Evolutionary conservation across 441 rosid species (phyloP).

Genomic region (Populus hybrid): DNA sequence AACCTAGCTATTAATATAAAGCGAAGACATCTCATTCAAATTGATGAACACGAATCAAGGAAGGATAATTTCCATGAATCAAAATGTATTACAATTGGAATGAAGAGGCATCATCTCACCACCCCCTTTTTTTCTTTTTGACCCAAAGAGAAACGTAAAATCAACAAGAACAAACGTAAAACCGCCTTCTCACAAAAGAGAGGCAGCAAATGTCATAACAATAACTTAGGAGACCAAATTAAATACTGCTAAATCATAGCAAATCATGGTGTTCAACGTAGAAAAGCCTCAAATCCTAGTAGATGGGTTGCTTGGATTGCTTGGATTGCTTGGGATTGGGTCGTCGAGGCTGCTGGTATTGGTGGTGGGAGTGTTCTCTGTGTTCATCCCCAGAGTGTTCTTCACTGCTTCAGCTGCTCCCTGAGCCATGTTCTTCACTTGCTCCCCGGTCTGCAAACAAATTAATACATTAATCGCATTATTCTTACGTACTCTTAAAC

Average conservation of each 20-base stretch:
- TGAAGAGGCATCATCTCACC: background rate
- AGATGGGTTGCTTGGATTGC: slow-evolving; percentile 13
- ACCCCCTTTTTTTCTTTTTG: too few relatives aligned
- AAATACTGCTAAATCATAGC: background rate
- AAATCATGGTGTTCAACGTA: background rate
- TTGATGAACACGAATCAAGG: background rate
- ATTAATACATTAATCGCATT: background rate
- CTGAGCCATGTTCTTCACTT: slow-evolving; percentile 55
- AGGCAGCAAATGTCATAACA: background rate
- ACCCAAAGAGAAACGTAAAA: too few relatives aligned
- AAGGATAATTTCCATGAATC: background rate
- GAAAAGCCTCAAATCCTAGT: slow-evolving; percentile 3
- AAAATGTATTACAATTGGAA: background rate
- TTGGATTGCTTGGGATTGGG: slow-evolving; percentile 9
- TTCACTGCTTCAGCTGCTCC: slow-evolving; percentile 55
- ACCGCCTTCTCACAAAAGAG: background rate
- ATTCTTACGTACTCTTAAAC: background rate
- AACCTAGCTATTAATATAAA: too few relatives aligned
- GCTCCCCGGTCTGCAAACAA: slow-evolving; percentile 42
- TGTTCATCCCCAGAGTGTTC: slow-evolving; percentile 46
- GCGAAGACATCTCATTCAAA: too few relatives aligned
- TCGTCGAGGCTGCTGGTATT: slow-evolving; percentile 13
- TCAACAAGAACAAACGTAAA: background rate
- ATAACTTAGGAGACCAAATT: background rate
- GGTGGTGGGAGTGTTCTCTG: slow-evolving; percentile 21